These are phyloP conservation scores for Athelia psychrophila DNA, from an alignment of 1,284 basidiomycete genomes.

Conservation along the genomic window DNA sequence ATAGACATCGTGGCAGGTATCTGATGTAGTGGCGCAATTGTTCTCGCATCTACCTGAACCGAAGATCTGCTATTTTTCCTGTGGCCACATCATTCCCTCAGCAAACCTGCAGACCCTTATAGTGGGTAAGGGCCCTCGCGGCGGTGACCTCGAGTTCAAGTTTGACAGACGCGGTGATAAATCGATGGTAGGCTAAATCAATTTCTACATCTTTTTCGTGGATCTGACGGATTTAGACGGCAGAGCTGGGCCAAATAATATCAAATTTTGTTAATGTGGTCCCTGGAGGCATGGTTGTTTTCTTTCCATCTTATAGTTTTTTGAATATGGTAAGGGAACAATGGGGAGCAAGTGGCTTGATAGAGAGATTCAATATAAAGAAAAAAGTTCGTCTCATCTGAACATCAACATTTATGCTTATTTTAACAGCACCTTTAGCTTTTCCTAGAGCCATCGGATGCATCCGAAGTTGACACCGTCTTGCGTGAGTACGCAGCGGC, in stretches of 20 bases:
- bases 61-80: constrained; percentile 79
- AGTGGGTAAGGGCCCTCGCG: constrained; percentile 76
- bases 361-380: constrained; percentile 65
- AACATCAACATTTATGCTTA: not conserved
- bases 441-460: constrained; percentile 86
- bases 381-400: constrained; percentile 52
- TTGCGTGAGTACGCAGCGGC: constrained; percentile 76
- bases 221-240: constrained; percentile 49
- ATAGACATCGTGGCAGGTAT: constrained; percentile 54
- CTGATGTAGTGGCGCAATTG: constrained; percentile 85
- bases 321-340: constrained; percentile 63
- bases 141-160: constrained; percentile 81
- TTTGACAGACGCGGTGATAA: constrained; percentile 75
- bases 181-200: constrained; percentile 44
- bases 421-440: constrained; percentile 43
- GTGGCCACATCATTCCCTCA: constrained; percentile 89
- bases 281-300: constrained; percentile 89
- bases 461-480: constrained; percentile 73
- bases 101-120: constrained; percentile 80
- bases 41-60: constrained; percentile 67
- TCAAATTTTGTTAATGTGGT: constrained; percentile 78
- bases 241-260: constrained; percentile 84
- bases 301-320: constrained; percentile 91
- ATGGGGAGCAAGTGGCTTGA: constrained; percentile 66
- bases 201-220: not conserved